Evolutionary conservation across 2,329 filamentous ascomycete species (phyloP), one percentile per base, ranked within the genome.

Genomic region (Ophiostoma triangulosporum): DNA sequence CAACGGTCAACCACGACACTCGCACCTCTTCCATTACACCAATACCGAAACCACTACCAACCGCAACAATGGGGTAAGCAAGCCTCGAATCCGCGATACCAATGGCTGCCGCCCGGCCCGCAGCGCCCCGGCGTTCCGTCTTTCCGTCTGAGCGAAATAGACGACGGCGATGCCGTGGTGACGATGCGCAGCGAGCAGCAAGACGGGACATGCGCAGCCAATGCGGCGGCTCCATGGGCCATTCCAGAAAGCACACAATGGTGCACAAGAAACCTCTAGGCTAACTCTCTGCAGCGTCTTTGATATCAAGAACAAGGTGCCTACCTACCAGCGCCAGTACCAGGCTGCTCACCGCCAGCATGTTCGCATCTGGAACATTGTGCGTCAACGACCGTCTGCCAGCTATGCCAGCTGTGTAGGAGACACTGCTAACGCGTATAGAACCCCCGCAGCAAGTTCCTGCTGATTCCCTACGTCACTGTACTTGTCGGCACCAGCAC

Each of bases 271-370:
- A n/a, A n/a, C n/a, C n/a, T n/a, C n/a, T n/a, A 29, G 2, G n/a
- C 43, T 46, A 29, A 46, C 40, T 36, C 11, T 15, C 38, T 27
- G 15, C 62, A 78, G 77, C 65, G 64, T 83, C 66, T 61, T 88
- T 73, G 74, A 86, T 77, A 81, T 83, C 69, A 76, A 78, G 68
- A 91, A 91, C 79, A 78, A 77, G 64, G 86, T 90, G 64, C 84
- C 84, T 54, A 64, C 84, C 66, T 77, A 84, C 73, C 86, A 91
- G 77, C 76, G 78, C 65, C 70, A 79, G 62, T 88, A 87, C 75
- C 86, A 89, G 73, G 73, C 76, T 60, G 82, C 86, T 62, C 85
- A 85, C 69, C 80, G 78, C 64, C 70, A 73, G 59, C 78, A 83
- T 68, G 73, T 81, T 61, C 81, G 86, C 64, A 70, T 87, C 67